Evolutionary conservation across 2,329 filamentous ascomycete genomes (phyloP), one percentile per base, ranked within the genome.

Genomic region (Celoporthe dispersa): DNA sequence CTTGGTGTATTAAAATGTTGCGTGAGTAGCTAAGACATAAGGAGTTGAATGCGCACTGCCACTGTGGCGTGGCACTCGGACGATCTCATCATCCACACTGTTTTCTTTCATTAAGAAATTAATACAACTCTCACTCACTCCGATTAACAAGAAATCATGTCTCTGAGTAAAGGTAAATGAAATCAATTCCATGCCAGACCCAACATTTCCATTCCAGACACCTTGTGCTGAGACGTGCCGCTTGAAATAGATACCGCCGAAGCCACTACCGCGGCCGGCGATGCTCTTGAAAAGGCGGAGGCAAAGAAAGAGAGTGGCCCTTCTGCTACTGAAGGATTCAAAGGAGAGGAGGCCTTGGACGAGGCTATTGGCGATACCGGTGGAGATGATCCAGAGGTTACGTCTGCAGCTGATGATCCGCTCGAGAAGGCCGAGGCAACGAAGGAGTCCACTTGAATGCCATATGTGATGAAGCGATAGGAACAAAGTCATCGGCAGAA

Each of bases 241-340:
- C 4, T 35, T 48, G 22, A 25, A 48, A 12, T 8, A 71, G 69
- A 71, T 22, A 37, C 66, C 1, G 22, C 69, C 3, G 14, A 68
- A 31, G 55, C 63, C 25, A 71, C 66, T 19, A 71, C 62, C n/a
- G 48, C 57, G n/a, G 66, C 35, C n/a, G 63, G 53, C 1, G 69
- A 71, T 25, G 60, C 66, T 16, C 69, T 68, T n/a, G 69, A 71
- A n/a, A 62, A 71, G 37, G 69, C 66, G 2, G 69, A 71, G 53
- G 69, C 62, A 0, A 71, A 67, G 62, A 71, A 71, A 28, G 69
- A 71, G 44, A 68, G 37, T 33, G 66, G 66, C 12, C 66, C 37
- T 16, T 55, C 66, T 41, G 63, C 66, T 0, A 62, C 48, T 19
- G 69, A 68, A 4, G 69, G 69, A 6, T 41, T 71, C 41, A 66